A percentile compares a stretch with the other conserved stretches of the same genome.
Conservation (phyloP, 1,284 basidiomycete genomes). For the Vanrija sp. region DNA sequence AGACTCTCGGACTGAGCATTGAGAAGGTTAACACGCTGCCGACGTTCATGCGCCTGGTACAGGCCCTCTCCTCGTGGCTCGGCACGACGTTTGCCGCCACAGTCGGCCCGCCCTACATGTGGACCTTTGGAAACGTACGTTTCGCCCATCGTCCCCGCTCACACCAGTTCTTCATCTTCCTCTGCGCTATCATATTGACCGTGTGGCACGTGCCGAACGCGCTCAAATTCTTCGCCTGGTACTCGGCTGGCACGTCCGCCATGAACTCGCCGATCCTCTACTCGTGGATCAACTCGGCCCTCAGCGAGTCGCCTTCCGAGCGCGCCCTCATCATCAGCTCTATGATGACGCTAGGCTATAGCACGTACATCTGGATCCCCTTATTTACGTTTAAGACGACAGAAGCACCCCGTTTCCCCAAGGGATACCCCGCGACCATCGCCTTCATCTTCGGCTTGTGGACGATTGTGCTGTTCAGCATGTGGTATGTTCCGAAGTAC, state of each 20-base stretch:
- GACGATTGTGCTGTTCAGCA: constrained; percentile 13
- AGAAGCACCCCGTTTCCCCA: constrained; percentile 22
- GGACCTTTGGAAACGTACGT: constrained; percentile 16
- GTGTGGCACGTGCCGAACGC: constrained; percentile 21
- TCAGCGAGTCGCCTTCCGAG: constrained; percentile 10
- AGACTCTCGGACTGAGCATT: constrained; percentile 4
- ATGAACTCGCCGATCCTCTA: constrained; percentile 17
- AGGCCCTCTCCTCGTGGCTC: constrained; percentile 25
- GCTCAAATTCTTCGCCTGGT: constrained; percentile 24
- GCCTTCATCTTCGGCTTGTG: constrained; percentile 11
- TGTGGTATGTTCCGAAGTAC: not conserved
- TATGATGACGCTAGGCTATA: constrained; percentile 31
- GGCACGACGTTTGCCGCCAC: constrained; percentile 25
- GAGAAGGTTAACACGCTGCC: constrained; percentile 21
- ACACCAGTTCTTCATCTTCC: constrained; percentile 5
- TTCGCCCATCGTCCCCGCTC: not conserved
- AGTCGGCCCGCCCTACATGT: constrained; percentile 13
- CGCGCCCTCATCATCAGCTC: constrained; percentile 20
- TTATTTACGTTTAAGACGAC: constrained; percentile 32
- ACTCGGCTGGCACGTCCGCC: constrained; percentile 17
- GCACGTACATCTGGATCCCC: constrained; percentile 28
- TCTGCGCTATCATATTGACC: constrained; percentile 15
- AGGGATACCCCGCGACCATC: constrained; percentile 28
- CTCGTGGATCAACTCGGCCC: constrained; percentile 17
- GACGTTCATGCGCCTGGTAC: constrained; percentile 23